A percentile compares a stretch with the other conserved stretches of the same genome.
Conservation (phyloP, 371 early-diverging fungal species). For the Hamiltosporidium magnivora region DNA sequence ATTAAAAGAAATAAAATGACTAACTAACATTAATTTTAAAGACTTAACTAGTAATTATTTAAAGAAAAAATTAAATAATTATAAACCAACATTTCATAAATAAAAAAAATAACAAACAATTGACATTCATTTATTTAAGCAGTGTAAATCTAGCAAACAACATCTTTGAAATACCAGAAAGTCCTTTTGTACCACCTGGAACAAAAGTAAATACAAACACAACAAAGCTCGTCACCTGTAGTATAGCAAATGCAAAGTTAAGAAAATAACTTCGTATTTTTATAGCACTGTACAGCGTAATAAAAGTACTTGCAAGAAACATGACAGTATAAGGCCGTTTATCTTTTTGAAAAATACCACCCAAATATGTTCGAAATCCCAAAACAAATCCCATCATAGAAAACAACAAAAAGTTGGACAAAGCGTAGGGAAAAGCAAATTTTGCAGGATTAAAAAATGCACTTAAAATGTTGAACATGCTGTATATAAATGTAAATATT, state of each 20-base stretch:
- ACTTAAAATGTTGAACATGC: constrained; percentile 24
- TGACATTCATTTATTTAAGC: too few relatives aligned
- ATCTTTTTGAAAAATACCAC: constrained; percentile 26
- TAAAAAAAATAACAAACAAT: too few relatives aligned
- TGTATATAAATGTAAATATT: constrained; percentile 31
- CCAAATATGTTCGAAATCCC: constrained; percentile 49
- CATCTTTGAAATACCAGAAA: constrained; percentile 17
- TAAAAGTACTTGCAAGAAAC: constrained; percentile 29
- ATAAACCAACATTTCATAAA: too few relatives aligned
- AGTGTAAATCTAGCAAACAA: too few relatives aligned
- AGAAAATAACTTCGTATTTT: constrained; percentile 20
- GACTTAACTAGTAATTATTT: too few relatives aligned
- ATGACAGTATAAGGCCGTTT: constrained; percentile 34
- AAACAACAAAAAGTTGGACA: constrained; percentile 49
- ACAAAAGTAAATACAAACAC: constrained; percentile 38
- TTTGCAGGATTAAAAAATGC: constrained; percentile 26
- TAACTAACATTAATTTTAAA: too few relatives aligned
- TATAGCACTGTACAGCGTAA: constrained; percentile 34
- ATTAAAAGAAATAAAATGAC: too few relatives aligned
- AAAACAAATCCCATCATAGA: constrained; percentile 48
- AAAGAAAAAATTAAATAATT: too few relatives aligned
- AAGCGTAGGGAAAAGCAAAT: constrained; percentile 49
- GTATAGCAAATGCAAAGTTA: constrained; percentile 17
- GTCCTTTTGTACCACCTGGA: constrained; percentile 43
- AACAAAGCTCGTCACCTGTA: constrained; percentile 41